Evolutionary conservation across 2,329 filamentous ascomycete species (phyloP), one percentile per base, ranked within the genome.

Genomic region (Huntiella omanensis): DNA sequence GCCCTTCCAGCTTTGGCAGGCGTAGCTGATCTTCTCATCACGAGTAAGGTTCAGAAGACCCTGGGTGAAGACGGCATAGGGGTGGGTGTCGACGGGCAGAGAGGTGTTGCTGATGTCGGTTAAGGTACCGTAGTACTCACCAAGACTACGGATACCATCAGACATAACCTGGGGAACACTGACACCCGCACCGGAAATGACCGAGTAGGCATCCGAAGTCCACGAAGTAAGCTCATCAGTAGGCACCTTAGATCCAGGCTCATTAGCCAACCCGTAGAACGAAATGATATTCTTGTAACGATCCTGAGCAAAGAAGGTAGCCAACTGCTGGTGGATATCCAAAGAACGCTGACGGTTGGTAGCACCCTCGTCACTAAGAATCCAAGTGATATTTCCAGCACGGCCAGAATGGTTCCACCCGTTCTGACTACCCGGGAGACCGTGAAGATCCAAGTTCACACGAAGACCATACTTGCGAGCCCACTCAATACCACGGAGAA

Each of bases 11-110:
- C 70, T 76, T 7, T 67, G 65, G 59, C 81, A 86, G 8, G 79
- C 77, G 53, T 81, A 78, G 48, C 75, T 67, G 46, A 85, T 64
- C 59, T 83, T 83, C 50, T 70, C 69, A 12, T 71, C 66, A 58
- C 83, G 80, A 28, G 70, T 72, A 49, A 80, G 67, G 10, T 67
- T 66, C 49, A 85, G 71, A 53, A 82, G 75, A 46, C 73, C 72
- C 2, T 66, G 66, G 60, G 85, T 83, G 66, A 86, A 86, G 55
- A 83, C 83, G 50, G 80, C 77, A 58, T 86, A 86, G 56, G 85
- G 79, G 59, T 86, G 81, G 1, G 78, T 81, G 59, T 86, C 81
- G n/a, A 86, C 68, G 2, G 83, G 64, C 47, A 86, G 64, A 39
- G 71, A 65, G 8, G 22, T 28, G 22, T 28, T 28, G 22, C 22